These are phyloP conservation scores for Lolium rigidum DNA, from an alignment of 176 grass and related monocot genomes.

Conservation along the genomic window DNA sequence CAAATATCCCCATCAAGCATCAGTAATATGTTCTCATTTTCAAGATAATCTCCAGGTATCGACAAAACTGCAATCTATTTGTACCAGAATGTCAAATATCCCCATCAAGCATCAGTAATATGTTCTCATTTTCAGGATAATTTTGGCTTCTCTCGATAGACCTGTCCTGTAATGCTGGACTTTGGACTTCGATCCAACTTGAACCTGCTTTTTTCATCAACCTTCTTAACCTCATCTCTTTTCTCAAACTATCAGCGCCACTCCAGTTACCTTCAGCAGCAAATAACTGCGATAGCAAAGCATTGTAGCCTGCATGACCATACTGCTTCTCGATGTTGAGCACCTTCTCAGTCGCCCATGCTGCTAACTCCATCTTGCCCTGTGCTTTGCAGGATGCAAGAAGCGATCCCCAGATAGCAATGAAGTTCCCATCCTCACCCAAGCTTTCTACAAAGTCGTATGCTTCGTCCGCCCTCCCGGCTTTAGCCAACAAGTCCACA, in stretches of 20 bases:
- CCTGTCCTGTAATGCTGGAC: constrained; percentile 38
- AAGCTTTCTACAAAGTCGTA: constrained; percentile 73
- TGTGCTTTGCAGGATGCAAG: constrained; percentile 78
- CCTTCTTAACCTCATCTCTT: constrained; percentile 79
- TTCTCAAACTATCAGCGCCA: constrained; percentile 76
- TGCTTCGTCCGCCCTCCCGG: constrained; percentile 79
- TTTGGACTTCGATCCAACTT: constrained; percentile 72
- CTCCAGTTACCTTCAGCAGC: constrained; percentile 72
- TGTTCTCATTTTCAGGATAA: constrained; percentile 40
- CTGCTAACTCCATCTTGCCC: constrained; percentile 62
- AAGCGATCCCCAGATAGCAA: constrained; percentile 85
- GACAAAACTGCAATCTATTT: constrained; percentile 14
- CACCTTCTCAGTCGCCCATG: constrained; percentile 65
- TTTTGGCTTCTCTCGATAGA: constrained; percentile 43
- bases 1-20: constrained; percentile 43
- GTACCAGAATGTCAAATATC: constrained; percentile 32
- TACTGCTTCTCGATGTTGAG: constrained; percentile 67
- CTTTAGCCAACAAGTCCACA: constrained; percentile 71
- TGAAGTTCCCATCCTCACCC: constrained; percentile 67
- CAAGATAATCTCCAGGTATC: neutral
- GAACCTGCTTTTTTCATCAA: constrained; percentile 60
- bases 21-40: constrained; percentile 44
- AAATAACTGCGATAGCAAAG: constrained; percentile 74
- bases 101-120: constrained; percentile 40
- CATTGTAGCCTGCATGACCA: constrained; percentile 67